A percentile compares a stretch with the other conserved stretches of the same genome.
phyloP scores from a whole-genome alignment of 2,329 filamentous ascomycete species.

The Exophiala dermatitidis region DNA sequence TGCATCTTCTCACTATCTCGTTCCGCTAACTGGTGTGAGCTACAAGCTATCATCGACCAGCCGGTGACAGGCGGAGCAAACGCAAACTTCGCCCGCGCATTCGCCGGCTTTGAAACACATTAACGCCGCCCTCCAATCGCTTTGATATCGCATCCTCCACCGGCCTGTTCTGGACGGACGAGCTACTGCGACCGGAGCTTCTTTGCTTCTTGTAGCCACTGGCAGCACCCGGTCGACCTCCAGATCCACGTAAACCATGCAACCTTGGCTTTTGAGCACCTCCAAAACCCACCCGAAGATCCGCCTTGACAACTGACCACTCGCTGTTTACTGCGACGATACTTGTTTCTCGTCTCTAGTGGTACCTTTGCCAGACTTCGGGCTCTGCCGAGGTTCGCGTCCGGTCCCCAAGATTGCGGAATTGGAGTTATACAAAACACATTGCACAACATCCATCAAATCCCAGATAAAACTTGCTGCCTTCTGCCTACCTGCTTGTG shows the following conservation, averaged over 20 bases:
- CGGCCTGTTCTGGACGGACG: neutral
- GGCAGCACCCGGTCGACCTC: neutral
- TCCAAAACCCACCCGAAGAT: neutral
- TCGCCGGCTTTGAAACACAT: constrained; percentile 23
- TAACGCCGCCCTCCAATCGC: constrained; percentile 18
- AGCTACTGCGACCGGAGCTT: neutral
- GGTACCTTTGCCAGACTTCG: neutral
- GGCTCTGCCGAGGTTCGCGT: neutral
- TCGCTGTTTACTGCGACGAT: neutral
- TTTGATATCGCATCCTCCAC: constrained; percentile 16
- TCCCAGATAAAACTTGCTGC: neutral
- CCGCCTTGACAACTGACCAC: neutral
- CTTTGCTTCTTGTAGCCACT: neutral
- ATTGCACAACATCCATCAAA: neutral
- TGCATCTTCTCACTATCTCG: neutral
- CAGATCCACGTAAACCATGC: neutral
- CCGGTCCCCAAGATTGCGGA: neutral
- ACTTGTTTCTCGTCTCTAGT: neutral
- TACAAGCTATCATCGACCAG: neutral
- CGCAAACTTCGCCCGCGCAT: constrained; percentile 1
- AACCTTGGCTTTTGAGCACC: neutral
- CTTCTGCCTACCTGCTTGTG: constrained; percentile 2
- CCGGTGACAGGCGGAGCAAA: neutral
- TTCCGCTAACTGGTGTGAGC: neutral
- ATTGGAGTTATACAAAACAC: neutral